Conservation (phyloP, 345 rosid species). For the Clarkia xantiana region DNA sequence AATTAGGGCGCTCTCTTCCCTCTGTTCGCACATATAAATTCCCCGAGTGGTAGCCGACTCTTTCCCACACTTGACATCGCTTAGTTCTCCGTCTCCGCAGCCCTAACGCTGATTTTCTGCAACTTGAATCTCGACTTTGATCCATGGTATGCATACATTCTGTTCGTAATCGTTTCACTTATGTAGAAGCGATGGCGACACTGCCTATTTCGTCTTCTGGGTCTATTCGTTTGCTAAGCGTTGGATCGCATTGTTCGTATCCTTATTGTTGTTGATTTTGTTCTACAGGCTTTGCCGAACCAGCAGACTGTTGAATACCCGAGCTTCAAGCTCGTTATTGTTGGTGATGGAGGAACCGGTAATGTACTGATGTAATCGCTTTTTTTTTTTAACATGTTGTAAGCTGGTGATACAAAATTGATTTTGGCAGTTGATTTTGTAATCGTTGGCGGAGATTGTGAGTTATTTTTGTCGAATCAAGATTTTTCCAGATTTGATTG, state of each 20-base stretch:
- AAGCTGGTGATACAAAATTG: too few species aligned
- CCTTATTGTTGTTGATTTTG: not conserved
- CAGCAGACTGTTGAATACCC: conserved; percentile 19
- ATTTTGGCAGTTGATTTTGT: not conserved
- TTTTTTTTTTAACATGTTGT: not conserved
- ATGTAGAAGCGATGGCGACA: too few species aligned
- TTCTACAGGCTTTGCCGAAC: conserved; percentile 13
- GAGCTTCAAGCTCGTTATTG: conserved; percentile 29
- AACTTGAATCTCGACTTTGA: not conserved
- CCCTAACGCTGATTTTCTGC: not conserved
- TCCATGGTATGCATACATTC: too few species aligned
- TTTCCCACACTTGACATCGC: not conserved
- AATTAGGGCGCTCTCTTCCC: not conserved
- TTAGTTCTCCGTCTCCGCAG: not conserved
- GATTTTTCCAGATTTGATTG: too few species aligned
- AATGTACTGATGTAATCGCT: not conserved
- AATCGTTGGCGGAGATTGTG: too few species aligned
- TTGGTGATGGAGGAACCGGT: conserved; percentile 32
- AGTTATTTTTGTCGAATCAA: too few species aligned
- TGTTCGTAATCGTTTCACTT: too few species aligned
- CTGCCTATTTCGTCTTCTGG: not conserved
- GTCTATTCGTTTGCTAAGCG: not conserved
- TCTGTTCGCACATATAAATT: not conserved
- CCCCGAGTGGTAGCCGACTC: not conserved
- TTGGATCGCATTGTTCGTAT: not conserved